Evolutionary conservation across 1,284 basidiomycete genomes (phyloP).

Genomic region (Crepidotus sp.): DNA sequence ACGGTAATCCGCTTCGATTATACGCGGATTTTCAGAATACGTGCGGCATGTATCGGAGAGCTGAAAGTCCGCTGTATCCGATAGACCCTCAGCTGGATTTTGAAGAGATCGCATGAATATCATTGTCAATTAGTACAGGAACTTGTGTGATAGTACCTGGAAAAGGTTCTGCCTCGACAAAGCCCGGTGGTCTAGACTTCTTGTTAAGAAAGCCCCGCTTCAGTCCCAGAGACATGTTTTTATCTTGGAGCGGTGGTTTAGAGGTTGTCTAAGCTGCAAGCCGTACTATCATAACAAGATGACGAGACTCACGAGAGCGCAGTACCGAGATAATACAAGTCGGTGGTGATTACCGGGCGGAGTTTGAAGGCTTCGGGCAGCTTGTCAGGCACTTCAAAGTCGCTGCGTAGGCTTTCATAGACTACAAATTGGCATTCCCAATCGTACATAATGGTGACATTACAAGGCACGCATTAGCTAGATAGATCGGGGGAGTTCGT

Average conservation of each 20-base stretch:
- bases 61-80: not conserved
- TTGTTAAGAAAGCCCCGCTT: constrained; percentile 9
- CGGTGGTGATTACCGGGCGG: too few relatives aligned
- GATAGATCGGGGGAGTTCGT: constrained; percentile 36
- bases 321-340: too few relatives aligned
- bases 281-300: too few relatives aligned
- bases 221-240: constrained; percentile 6
- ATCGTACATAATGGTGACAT: constrained; percentile 4
- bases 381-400: too few relatives aligned
- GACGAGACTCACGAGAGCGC: too few relatives aligned
- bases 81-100: not conserved
- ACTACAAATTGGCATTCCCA: not conserved
- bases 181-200: not conserved
- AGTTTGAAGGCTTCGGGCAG: too few relatives aligned
- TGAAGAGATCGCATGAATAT: not conserved
- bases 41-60: constrained; percentile 9
- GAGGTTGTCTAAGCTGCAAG: not conserved
- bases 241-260: too few relatives aligned
- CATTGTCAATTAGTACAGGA: not conserved
- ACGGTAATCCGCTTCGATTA: constrained; percentile 10
- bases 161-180: not conserved
- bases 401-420: not conserved
- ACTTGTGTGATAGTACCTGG: not conserved
- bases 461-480: constrained; percentile 9
- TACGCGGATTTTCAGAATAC: constrained; percentile 8